phyloP scores from a whole-genome alignment of 1,139 yeast species.

The Magnusiomyces paraingens region DNA sequence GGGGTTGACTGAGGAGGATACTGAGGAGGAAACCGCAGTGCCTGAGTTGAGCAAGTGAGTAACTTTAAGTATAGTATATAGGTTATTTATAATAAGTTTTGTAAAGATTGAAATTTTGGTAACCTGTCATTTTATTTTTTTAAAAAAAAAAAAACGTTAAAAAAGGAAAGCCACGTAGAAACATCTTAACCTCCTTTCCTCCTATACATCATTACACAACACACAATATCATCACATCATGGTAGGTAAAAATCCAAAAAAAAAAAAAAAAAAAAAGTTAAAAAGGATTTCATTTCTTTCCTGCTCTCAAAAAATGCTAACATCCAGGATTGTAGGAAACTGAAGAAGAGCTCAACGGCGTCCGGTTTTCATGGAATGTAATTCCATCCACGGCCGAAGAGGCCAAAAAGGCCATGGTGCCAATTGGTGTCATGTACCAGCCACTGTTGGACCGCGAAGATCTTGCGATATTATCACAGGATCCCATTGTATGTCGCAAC shows the following conservation, averaged over 20 bases:
- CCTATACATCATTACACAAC: no score
- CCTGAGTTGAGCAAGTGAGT: no score
- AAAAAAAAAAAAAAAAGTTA: neutral
- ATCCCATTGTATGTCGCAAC: constrained; percentile 47
- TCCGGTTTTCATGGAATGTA: constrained; percentile 61
- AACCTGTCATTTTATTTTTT: no score
- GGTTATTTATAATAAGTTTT: no score
- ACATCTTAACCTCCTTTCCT: no score
- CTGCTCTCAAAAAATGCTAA: neutral
- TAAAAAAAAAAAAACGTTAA: no score
- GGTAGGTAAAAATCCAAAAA: constrained; percentile 9
- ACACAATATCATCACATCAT: no score
- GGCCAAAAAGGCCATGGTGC: constrained; percentile 52
- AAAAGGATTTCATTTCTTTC: neutral
- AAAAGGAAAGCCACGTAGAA: no score
- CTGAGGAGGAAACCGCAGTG: no score
- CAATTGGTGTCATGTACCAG: constrained; percentile 59
- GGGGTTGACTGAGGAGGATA: constrained; percentile 43
- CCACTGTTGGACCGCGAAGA: constrained; percentile 53
- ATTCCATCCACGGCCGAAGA: constrained; percentile 57
- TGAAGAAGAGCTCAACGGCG: constrained; percentile 59
- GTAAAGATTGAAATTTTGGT: no score
- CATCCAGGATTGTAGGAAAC: neutral
- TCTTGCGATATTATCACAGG: constrained; percentile 37
- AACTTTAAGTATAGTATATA: no score